Base-by-base conservation (phyloP, 345 rosid species). In the Aquilaria yunnanensis region DNA sequence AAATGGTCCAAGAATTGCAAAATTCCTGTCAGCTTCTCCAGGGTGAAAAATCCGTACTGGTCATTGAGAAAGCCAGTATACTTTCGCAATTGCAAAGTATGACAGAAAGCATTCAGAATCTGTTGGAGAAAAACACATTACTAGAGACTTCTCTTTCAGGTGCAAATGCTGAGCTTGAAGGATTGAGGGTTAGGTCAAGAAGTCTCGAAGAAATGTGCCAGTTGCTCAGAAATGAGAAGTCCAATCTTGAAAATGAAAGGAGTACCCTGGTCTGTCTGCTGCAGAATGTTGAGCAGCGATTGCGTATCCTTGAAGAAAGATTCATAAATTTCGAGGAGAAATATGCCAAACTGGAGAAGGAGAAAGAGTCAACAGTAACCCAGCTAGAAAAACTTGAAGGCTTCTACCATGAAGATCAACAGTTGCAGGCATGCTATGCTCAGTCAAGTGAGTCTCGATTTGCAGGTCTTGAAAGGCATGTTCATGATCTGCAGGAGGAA, bases 81-180 rank as follows among this genome's bases (percentile, higher is more conserved):
- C 84, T 90, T 54, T 85, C 95, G 60, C 97, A 87, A 67, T 71
- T 90, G 66, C 92, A 85, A 69, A 60, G 71, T 53, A 81, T 83
- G 75, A 77, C 88, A 16, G 90, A 81, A 75, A 84, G 71, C 76
- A 88, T 78, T 83, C 81, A 83, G 79, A 81, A 69, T 75, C 80
- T 81, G 65, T 70, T 82, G 71, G 87, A 79, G 73, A 77, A 75
- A 75, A 84, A 83, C 50, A 58, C 84, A 49, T 67, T 67, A 23
- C 57, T 82, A 72, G 84, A 81, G 77, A 78, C 70, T 49, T 75
- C 87, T 12, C 77, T 81, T 47, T 64, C 81, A 32, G 85, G 85
- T 68, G 85, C 85, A 69, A 81, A 79, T 75, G 72, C 73, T 67
- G 96, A 88, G 80, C 80, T 86, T 62, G 89, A 88, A 73, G 77